Conservation (phyloP, 2,329 filamentous ascomycete genomes). For the Ophiostoma sp. region DNA sequence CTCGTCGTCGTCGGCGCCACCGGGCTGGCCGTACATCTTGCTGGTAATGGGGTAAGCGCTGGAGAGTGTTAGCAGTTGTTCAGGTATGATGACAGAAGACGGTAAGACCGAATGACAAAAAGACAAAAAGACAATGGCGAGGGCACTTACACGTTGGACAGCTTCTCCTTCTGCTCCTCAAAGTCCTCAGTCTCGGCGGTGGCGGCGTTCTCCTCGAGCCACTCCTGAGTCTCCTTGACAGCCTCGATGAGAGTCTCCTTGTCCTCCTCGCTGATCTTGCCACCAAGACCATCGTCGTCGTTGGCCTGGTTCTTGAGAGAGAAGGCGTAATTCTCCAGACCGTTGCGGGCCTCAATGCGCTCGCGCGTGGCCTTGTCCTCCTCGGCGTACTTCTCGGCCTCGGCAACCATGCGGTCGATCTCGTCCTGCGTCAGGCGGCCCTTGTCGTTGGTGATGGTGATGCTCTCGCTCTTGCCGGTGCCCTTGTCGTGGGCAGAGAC, state of each 20-base stretch:
- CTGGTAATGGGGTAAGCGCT: constrained; percentile 93
- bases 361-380: constrained; percentile 98
- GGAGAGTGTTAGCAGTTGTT: too few relatives aligned
- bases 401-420: constrained; percentile 97
- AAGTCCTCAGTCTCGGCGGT: constrained; percentile 88
- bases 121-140: too few relatives aligned
- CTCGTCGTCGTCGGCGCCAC: constrained; percentile 64
- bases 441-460: constrained; percentile 99
- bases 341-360: constrained; percentile 94
- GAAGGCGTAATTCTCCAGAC: constrained; percentile 98
- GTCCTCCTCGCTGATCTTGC: constrained; percentile 97
- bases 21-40: constrained; percentile 78
- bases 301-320: constrained; percentile 98
- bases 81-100: too few relatives aligned
- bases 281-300: constrained; percentile 91
- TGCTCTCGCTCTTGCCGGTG: constrained; percentile 93
- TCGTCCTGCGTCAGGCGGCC: constrained; percentile 92
- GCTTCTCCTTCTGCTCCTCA: constrained; percentile 99
- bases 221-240: constrained; percentile 93
- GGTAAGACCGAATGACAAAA: too few relatives aligned
- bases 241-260: constrained; percentile 88
- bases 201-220: constrained; percentile 91
- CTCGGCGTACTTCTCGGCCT: constrained; percentile 97
- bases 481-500: constrained; percentile 96
- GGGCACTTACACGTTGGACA: constrained; percentile 62